Base-by-base conservation (phyloP, 768 basidiomycete species). In the Calocybe cyanea region DNA sequence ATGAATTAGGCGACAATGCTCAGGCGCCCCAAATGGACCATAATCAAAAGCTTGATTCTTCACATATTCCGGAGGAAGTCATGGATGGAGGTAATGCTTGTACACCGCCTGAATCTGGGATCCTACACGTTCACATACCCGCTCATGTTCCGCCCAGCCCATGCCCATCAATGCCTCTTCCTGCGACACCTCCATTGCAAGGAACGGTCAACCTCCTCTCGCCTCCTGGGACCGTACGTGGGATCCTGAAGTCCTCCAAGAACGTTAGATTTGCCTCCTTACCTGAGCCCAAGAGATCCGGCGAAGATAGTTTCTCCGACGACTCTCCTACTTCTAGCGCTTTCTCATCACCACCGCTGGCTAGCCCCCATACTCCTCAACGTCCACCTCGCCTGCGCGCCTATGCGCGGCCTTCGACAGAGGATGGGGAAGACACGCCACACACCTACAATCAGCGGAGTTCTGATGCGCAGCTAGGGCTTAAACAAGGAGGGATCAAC, bases 241-340 rank as follows among this genome's bases (percentile, higher is more conserved):
- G 69, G 31, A 68, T 71, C 25, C 57, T 71, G 28, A 71, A 69
- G 47, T 62, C 58, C 44, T 62, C 56, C 57, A 74, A 69, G 48
- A 72, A 63, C 33, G 73, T 76, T 44, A 68, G 72, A 35, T 76
- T 76, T 51, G 67, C 67, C 11, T 63, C 63, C 35, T 52, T 66
- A 33, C 66, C 67, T 10, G 54, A 52, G 18, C 32, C 41, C 13
- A 32, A 18, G 18, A 28, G 25, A 28, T 11, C 25, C 11, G 11
- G 25, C 25, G 25, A 28, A 6, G 25, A 11, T 11, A n/a, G 7
- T n/a, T 5, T 14, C 13, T 5, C 17, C 34, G n/a, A 18, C 17
- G 14, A 14, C 34, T 18, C 34, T n/a, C 34, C 34, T 35, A n/a
- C 31, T 8, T 8, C 34, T 28, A 19, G 37, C n/a, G 23, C n/a